Base-by-base conservation (phyloP, 345 rosid genomes). In the Salix dunnii region DNA sequence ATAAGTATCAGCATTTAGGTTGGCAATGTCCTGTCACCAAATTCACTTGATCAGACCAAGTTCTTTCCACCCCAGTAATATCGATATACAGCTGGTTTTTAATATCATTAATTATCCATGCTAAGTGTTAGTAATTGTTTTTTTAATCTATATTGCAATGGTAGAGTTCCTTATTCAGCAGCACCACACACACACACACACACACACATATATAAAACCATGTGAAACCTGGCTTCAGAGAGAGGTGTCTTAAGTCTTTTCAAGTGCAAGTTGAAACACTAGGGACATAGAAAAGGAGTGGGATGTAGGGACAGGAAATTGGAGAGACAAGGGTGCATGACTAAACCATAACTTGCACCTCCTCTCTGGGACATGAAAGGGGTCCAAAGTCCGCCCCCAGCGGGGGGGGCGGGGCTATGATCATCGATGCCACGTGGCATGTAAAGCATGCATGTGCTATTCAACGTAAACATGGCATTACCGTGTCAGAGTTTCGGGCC, bases 251-350 rank as follows among this genome's bases (percentile, higher is more conserved):
- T 60, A 20, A 11, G 28, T 63, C 27, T 30, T 30, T 13, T 63
- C 36, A 71, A 55, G 35, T 3, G 58, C 60, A 58, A 72, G 43
- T 20, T 65, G 71, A 69, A 63, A 70, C 72, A 77, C 11, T 46
- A 53, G 84, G 82, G 84, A 58, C 75, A 72, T 30, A 66, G 17
- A 48, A 38, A 61, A 67, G 70, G 80, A 71, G 68, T 76, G 80
- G 80, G 74, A 42, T 27, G 60, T 35, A 72, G 73, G 62, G 77
- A 76, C 76, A 33, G 20, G 31, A 14, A 71, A 64, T 11, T 14
- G 64, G 72, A 74, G 72, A 48, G 87, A 85, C 90, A 85, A 65
- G 14, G 71, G 42, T 68, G 80, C 87, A 83, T 82, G 90, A 73
- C 83, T 46, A 65, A 76, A 76, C 78, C 83, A 42, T 65, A 75